Evolutionary conservation across 352 stramenopile genomes (phyloP).

Genomic region (Pythium monospermum): DNA sequence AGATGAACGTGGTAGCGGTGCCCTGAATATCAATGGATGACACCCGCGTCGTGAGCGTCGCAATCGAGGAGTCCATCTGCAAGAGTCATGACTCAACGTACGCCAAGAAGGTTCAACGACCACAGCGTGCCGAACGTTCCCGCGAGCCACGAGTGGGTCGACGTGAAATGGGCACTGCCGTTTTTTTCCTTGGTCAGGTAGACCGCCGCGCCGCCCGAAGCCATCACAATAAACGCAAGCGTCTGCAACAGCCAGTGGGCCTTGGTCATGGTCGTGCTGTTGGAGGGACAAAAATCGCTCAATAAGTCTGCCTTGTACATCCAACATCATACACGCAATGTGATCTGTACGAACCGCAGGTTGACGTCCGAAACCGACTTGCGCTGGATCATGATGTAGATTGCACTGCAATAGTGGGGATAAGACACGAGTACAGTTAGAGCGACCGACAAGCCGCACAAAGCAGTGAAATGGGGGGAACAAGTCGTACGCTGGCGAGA

Average conservation of each 20-base stretch:
- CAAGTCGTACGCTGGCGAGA: conserved; percentile 51
- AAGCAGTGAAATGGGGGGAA: too few species aligned
- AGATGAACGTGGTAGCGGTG: conserved; percentile 42
- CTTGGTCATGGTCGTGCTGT: conserved; percentile 37
- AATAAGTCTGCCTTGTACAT: neutral
- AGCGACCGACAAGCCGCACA: too few species aligned
- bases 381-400: conserved; percentile 59
- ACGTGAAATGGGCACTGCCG: conserved; percentile 62
- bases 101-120: conserved; percentile 54
- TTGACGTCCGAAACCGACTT: conserved; percentile 39
- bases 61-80: neutral
- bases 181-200: conserved; percentile 58
- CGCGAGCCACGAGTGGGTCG: conserved; percentile 69
- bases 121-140: conserved; percentile 34
- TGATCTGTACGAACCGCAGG: conserved; percentile 27
- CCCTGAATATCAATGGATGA: conserved; percentile 26
- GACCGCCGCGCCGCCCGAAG: conserved; percentile 29
- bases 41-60: neutral
- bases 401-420: conserved; percentile 31
- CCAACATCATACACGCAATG: neutral
- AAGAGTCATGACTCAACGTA: conserved; percentile 16
- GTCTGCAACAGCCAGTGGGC: conserved; percentile 46
- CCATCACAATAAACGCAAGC: conserved; percentile 43
- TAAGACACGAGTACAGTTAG: too few species aligned
- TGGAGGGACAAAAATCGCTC: too few species aligned